Evolutionary conservation across 805 yeast genomes (phyloP).

Genomic region (Jamesozyma gamospora): DNA sequence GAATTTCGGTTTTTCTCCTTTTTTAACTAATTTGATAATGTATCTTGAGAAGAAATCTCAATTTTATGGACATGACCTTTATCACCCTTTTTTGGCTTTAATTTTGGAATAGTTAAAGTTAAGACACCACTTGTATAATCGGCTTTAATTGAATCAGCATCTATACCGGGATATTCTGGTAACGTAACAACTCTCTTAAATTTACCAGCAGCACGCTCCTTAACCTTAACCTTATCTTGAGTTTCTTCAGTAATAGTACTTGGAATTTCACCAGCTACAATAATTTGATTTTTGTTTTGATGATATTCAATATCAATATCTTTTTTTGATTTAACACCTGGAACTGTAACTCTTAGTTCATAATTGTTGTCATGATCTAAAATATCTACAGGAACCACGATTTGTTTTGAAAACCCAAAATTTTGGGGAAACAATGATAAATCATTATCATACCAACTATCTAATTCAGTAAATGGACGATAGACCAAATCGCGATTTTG

Average conservation of each 20-base stretch:
- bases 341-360: slow-evolving; percentile 36
- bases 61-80: slow-evolving; percentile 20
- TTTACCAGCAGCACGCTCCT: slow-evolving; percentile 32
- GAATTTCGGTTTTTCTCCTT: too few species aligned
- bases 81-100: slow-evolving; percentile 18
- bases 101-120: slow-evolving; percentile 35
- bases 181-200: slow-evolving; percentile 36
- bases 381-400: slow-evolving; percentile 39
- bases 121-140: slow-evolving; percentile 38
- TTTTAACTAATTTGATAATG: slow-evolving; percentile 2
- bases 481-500: background rate
- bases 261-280: slow-evolving; percentile 37
- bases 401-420: slow-evolving; percentile 9
- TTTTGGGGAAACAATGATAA: slow-evolving; percentile 22
- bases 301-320: slow-evolving; percentile 38
- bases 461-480: slow-evolving; percentile 5
- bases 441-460: slow-evolving; percentile 20
- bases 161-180: slow-evolving; percentile 32
- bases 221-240: slow-evolving; percentile 20
- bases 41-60: slow-evolving; percentile 23
- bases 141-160: slow-evolving; percentile 38
- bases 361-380: slow-evolving; percentile 35
- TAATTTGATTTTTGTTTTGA: slow-evolving; percentile 34
- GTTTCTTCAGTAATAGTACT: slow-evolving; percentile 13
- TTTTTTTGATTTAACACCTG: slow-evolving; percentile 38